Evolutionary conservation across 2,329 filamentous ascomycete genomes (phyloP).

Genomic region (Stemphylium beticola): DNA sequence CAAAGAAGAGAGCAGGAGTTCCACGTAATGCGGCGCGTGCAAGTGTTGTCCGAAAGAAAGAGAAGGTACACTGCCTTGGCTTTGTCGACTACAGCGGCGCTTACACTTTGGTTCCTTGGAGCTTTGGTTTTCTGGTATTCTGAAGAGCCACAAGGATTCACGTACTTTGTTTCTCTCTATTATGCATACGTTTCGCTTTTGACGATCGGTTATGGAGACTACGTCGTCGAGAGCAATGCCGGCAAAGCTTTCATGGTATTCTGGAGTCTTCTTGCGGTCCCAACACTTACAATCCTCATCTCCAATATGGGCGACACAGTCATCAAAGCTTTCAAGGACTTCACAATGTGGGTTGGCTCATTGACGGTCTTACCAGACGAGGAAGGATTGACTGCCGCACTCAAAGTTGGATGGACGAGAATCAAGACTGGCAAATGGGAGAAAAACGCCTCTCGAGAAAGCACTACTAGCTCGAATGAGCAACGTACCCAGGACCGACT

Average conservation of each 20-base stretch:
- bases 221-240: constrained; percentile 54
- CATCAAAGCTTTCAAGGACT: constrained; percentile 60
- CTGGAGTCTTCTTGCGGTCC: constrained; percentile 62
- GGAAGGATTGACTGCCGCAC: constrained; percentile 45
- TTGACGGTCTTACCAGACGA: constrained; percentile 62
- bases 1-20: constrained; percentile 58
- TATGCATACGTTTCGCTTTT: constrained; percentile 61
- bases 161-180: constrained; percentile 60
- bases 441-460: constrained; percentile 11
- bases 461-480: constrained; percentile 13
- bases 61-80: constrained; percentile 51
- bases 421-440: constrained; percentile 31
- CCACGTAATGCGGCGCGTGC: constrained; percentile 50
- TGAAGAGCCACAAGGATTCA: constrained; percentile 56
- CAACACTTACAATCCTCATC: constrained; percentile 61
- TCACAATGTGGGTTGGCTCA: constrained; percentile 63
- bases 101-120: constrained; percentile 55
- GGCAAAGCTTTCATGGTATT: constrained; percentile 64
- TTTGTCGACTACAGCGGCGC: constrained; percentile 48
- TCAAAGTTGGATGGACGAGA: constrained; percentile 38
- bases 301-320: constrained; percentile 62
- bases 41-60: constrained; percentile 43
- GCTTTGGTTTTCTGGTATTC: constrained; percentile 58
- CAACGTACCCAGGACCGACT: constrained; percentile 40
- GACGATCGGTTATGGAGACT: constrained; percentile 64